Base-by-base conservation (phyloP, 805 yeast genomes). In the Ogataea allantospora region DNA sequence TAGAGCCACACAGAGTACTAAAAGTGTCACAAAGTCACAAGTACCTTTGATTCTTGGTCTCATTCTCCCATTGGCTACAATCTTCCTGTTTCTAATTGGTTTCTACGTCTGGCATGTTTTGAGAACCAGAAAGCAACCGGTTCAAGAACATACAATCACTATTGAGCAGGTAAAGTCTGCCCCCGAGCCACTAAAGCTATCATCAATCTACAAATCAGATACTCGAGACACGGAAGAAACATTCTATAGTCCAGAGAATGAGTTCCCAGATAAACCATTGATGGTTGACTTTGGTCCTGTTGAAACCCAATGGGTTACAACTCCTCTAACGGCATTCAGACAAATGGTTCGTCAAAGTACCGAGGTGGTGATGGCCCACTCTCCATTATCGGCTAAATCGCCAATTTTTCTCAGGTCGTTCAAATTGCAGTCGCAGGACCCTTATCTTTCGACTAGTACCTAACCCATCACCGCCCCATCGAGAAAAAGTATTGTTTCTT, bases 271-370 rank as follows among this genome's bases (percentile, higher is more conserved):
- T n/a, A 7, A 11, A 19, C 38, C 23, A 11, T 27, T 9, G 25
- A 27, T 28, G 23, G 38, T 34, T 22, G 21, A 32, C 3, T 44
- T 53, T 30, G 54, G 55, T 5, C 56, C 58, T 6, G 30, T 53
- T n/a, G 45, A 43, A 14, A 23, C 48, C 1, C 47, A 40, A n/a
- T 40, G 45, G 46, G 35, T 51, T 16, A 26, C 16, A 15, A 42
- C 54, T 2, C 58, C 58, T 3, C 29, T 44, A 12, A 38, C 44
- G 13, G 40, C 46, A n/a, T 26, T 51, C 23, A 37, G 30, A 27
- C 36, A 40, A 6, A 34, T 43, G 40, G 38, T 52, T 33, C 34
- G 56, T 13, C 48, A 43, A 33, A 51, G 57, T 34, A 35, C 35
- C 7, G 39, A 40, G 13, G 47, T 36, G 2, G 30, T 38, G 12